Evolutionary conservation across 2,329 filamentous ascomycete genomes (phyloP).

Genomic region (Fusarium euwallaceae): DNA sequence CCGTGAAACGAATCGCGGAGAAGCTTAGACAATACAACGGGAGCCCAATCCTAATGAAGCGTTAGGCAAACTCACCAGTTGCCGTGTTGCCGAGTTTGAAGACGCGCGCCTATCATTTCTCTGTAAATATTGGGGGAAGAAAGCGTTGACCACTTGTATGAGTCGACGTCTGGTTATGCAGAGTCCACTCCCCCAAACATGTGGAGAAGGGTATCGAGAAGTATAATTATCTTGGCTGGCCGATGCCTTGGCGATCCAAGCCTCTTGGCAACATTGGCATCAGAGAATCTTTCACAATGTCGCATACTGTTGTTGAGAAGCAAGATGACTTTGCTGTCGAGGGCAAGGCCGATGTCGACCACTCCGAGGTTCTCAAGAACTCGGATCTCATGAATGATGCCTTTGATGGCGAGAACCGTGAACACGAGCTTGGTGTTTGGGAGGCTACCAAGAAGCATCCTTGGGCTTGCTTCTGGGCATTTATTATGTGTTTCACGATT

Average conservation of each 20-base stretch:
- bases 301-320: neutral
- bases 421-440: conserved; percentile 56
- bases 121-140: neutral
- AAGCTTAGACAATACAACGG: neutral
- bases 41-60: neutral
- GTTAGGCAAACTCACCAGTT: neutral
- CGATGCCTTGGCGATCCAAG: neutral
- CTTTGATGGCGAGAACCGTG: conserved; percentile 52
- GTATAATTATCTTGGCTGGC: neutral
- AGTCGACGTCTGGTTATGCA: neutral
- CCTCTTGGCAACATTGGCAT: neutral
- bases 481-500: conserved; percentile 62
- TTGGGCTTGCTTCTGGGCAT: conserved; percentile 60
- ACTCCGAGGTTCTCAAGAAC: neutral
- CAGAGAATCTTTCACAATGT: neutral
- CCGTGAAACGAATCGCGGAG: neutral
- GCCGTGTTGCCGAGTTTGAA: neutral
- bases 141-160: neutral
- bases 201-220: neutral
- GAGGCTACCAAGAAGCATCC: conserved; percentile 54
- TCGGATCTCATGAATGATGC: conserved; percentile 23
- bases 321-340: neutral
- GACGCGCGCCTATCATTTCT: conserved; percentile 1
- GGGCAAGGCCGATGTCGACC: conserved; percentile 1
- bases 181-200: neutral